Evolutionary conservation across 1,139 yeast species (phyloP).

Genomic region (Suhomyces bolitotheri): DNA sequence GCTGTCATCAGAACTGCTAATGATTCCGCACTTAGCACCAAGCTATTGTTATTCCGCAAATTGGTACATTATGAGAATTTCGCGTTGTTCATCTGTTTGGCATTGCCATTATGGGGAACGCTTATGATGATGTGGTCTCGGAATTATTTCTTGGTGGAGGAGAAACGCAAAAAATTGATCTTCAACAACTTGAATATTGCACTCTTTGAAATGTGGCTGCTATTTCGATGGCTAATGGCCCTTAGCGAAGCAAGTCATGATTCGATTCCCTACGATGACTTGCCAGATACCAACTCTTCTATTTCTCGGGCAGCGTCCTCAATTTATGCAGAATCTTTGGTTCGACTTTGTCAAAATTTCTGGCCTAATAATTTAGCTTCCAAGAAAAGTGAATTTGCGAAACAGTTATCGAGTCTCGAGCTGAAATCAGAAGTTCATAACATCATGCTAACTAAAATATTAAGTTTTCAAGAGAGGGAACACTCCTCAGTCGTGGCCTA

Average conservation of each 20-base stretch:
- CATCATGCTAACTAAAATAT: too few relatives aligned
- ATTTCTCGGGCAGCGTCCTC: neutral
- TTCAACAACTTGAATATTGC: constrained; percentile 36
- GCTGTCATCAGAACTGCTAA: neutral
- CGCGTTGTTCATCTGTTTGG: constrained; percentile 27
- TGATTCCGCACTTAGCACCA: constrained; percentile 7
- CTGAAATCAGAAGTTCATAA: too few relatives aligned
- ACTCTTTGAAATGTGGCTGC: constrained; percentile 32
- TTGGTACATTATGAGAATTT: constrained; percentile 23
- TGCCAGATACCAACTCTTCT: too few relatives aligned
- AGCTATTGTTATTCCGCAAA: constrained; percentile 17
- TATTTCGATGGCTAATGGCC: constrained; percentile 19
- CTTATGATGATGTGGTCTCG: constrained; percentile 29
- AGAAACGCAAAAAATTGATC: constrained; percentile 28
- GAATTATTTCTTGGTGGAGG: constrained; percentile 28
- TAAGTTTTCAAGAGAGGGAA: too few relatives aligned
- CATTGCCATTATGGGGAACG: constrained; percentile 27
- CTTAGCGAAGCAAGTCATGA: too few relatives aligned
- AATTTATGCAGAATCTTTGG: too few relatives aligned
- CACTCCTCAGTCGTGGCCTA: too few relatives aligned
- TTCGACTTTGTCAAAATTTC: too few relatives aligned
- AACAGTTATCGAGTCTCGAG: too few relatives aligned
- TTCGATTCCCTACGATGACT: too few relatives aligned
- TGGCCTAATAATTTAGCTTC: too few relatives aligned
- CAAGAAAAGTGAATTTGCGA: too few relatives aligned